phyloP scores from a whole-genome alignment of 257 asterid species.

The Capsicum pubescens region DNA sequence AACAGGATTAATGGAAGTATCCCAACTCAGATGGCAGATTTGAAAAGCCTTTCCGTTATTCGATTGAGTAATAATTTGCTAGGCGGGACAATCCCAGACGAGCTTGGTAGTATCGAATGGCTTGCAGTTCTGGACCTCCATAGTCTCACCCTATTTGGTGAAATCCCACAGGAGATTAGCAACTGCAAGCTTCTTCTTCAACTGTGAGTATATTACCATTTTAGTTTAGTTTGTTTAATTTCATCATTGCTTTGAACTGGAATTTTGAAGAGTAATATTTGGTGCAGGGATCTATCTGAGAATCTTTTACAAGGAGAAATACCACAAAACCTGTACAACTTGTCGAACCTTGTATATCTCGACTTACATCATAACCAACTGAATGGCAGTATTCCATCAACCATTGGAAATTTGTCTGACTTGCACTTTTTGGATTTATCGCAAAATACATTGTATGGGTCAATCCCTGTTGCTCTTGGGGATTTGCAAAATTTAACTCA shows the following conservation, averaged over 20 bases:
- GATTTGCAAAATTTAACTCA: slow-evolving; percentile 58
- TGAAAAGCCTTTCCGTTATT: slow-evolving; percentile 61
- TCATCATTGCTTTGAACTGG: slow-evolving; percentile 24
- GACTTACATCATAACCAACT: slow-evolving; percentile 76
- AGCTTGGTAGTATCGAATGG: slow-evolving; percentile 74
- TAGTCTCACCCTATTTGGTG: slow-evolving; percentile 65
- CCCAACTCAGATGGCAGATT: slow-evolving; percentile 62
- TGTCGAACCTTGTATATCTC: slow-evolving; percentile 68
- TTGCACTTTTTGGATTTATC: slow-evolving; percentile 72
- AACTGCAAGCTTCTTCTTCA: slow-evolving; percentile 83
- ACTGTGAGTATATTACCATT: slow-evolving; percentile 63
- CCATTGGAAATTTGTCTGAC: slow-evolving; percentile 66
- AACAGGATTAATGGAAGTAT: slow-evolving; percentile 73
- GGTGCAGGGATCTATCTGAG: slow-evolving; percentile 79
- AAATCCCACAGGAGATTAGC: slow-evolving; percentile 69
- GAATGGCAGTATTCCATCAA: slow-evolving; percentile 66
- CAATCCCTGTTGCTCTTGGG: slow-evolving; percentile 65
- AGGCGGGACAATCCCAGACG: slow-evolving; percentile 66
- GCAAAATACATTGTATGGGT: slow-evolving; percentile 59
- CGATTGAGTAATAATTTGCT: slow-evolving; percentile 71
- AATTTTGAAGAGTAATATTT: slow-evolving; percentile 25
- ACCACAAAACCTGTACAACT: slow-evolving; percentile 63
- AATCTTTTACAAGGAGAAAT: slow-evolving; percentile 66
- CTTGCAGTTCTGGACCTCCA: slow-evolving; percentile 85
- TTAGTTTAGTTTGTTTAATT: not conserved